Evolutionary conservation across 75 land plant genomes (phyloP), one percentile per base, ranked within the genome.

Genomic region (Pinus albicaulis): DNA sequence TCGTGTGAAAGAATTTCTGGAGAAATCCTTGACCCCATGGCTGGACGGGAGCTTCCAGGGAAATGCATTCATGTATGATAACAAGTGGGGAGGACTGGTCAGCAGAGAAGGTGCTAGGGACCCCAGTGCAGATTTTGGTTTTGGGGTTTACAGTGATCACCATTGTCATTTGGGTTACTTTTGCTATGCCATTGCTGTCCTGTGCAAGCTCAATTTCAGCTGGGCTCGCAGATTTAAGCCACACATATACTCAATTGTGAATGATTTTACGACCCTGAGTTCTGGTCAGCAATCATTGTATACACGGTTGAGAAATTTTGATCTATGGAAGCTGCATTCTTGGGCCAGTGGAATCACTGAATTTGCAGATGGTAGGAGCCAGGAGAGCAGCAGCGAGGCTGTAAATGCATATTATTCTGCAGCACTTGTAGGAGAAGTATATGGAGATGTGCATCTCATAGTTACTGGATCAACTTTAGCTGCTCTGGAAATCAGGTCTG

Each of bases 301-400:
- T 59, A 79, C 99, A 3, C 80, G 92, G 53, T 76, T 96, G 77
- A 82, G 99, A 57, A 80, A 87, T 74, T 96, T 96, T 59, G 99
- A 96, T 68, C 57, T 83, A 48, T 96, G 90, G 86, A 84, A 87
- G 81, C 61, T 96, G 79, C 99, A 96, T 72, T 96, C 99, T 28
- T 96, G 99, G 99, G 97, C 99, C 55, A 88, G 94, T 3, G 99
- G 99, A 26, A 60, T 96, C 57, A 89, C 90, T 2, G 96, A 91
- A 64, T 96, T 93, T 63, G 90, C 85, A 5, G 97, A 96, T 75
- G 99, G 99, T 6, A 72, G 99, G 75, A 93, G 93, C 79, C 99
- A 96, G 73, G 96, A 96, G 89, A 93, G 94, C 83, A 93, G 92
- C 0, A 92, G 99, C 56, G 97, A 96, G 78, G 97, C 99, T 0